A percentile compares a stretch with the other conserved stretches of the same genome.
Evolutionary conservation across 768 basidiomycete genomes (phyloP).

Genomic region (Tricholoma matsutake): DNA sequence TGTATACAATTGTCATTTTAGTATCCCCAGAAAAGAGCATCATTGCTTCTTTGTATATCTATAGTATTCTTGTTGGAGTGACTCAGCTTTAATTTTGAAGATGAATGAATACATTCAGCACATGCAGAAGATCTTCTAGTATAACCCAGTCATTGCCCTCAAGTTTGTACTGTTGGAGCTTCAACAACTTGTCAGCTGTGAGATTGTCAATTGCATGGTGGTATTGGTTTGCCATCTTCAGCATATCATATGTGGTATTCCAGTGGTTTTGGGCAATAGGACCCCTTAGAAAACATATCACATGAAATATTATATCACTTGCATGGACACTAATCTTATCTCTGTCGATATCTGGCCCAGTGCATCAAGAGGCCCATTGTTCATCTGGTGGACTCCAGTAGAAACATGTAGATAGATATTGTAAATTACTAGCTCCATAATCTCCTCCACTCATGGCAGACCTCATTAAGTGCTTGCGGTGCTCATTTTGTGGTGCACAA

Average conservation of each 20-base stretch:
- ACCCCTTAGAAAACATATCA: no score
- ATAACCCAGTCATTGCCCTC: constrained; percentile 25
- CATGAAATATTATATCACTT: no score
- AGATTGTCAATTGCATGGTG: constrained; percentile 19
- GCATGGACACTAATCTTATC: no score
- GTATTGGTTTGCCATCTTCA: constrained; percentile 25
- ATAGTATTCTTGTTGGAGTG: not conserved
- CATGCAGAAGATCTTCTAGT: constrained; percentile 19
- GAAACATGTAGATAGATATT: not conserved
- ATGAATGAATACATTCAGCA: constrained; percentile 22
- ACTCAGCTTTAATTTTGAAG: not conserved
- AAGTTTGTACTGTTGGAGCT: constrained; percentile 16
- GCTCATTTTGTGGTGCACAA: no score
- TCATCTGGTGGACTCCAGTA: no score
- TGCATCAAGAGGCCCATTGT: no score
- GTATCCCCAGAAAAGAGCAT: constrained; percentile 26
- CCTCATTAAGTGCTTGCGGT: no score
- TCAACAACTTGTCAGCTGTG: constrained; percentile 12
- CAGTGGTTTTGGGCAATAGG: not conserved
- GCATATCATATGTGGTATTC: constrained; percentile 20
- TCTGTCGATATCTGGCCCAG: no score
- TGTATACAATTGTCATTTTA: constrained; percentile 20
- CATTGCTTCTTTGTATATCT: constrained; percentile 34
- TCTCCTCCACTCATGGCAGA: not conserved
- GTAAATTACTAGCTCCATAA: not conserved